Base-by-base conservation (phyloP, 192 early-diverging fungal genomes). In the Phlyctochytrium planicorne region DNA sequence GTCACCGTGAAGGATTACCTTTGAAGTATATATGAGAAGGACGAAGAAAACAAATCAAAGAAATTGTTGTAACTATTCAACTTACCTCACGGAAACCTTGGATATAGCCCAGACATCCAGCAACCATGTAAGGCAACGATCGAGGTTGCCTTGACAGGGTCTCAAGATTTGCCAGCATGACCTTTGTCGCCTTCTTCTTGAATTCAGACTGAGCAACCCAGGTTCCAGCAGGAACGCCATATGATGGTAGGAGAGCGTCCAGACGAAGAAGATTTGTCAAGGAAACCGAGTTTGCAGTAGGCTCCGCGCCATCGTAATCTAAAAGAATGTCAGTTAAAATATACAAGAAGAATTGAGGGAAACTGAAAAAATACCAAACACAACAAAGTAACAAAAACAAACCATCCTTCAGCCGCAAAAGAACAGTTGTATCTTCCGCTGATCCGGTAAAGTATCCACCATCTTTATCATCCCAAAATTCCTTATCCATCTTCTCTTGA, bases 291-390 rank as follows among this genome's bases (percentile, higher is more conserved):
- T 84, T 83, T 3, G 80, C 40, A 10, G 85, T 77, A 16, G 87
- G 87, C 63, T 89, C 87, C 0, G 87, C 85, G 12, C 85, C 85
- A 78, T 89, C 87, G 63, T 84, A 82, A 50, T 87, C 87, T 47
- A 47, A 20, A 6, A 47, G 20, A 47, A 63, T 1, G 2, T 14
- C 17, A 52, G 20, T 47, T 24, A 34, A 20, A 34, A 27, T 17
- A 57, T 31, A 23, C 20, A n/a, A 52, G n/a, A 1, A 30, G 16
- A 71, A 52, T 0, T 33, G 34, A 40, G n/a, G n/a, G 20, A 37
- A 36, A 12, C 37, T 55, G 23, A 34, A 31, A 37, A 20, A 60
- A 57, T 31, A 74, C 36, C 2, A 36, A 2, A 24, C 37, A 6
- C 10, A 6, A 6, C 1, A 35, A 3, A n/a, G 16, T 17, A 6